These are phyloP conservation scores for Juncus effusus DNA, from an alignment of 176 grass and related monocot species.

Conservation along the genomic window DNA sequence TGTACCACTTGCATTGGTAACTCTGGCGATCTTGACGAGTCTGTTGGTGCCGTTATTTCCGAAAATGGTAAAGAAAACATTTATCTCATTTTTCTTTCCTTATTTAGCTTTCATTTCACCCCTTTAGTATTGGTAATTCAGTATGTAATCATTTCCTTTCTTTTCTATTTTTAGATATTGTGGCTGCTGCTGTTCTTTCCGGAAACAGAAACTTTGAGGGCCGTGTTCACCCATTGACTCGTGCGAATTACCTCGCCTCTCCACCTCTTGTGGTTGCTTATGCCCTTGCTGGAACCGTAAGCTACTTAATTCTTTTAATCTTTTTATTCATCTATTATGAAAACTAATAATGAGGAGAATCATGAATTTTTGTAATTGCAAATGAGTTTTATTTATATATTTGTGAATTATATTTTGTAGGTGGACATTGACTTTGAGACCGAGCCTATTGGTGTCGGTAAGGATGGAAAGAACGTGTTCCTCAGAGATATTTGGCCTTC, in stretches of 20 bases:
- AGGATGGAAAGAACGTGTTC: slow-evolving; percentile 75
- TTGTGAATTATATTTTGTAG: slow-evolving; percentile 36
- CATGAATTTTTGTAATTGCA: no score
- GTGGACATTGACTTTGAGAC: slow-evolving; percentile 98
- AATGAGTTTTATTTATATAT: not conserved
- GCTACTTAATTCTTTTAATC: not conserved
- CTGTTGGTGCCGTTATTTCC: slow-evolving; percentile 67
- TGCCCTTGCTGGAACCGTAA: slow-evolving; percentile 95
- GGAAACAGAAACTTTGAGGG: slow-evolving; percentile 99
- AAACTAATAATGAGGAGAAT: not conserved
- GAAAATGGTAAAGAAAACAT: slow-evolving; percentile 62
- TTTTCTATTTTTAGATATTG: slow-evolving; percentile 59
- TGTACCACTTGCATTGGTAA: slow-evolving; percentile 99
- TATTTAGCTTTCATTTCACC: not conserved
- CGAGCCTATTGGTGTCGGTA: slow-evolving; percentile 82
- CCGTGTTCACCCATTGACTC: slow-evolving; percentile 85
- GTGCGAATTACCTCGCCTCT: slow-evolving; percentile 98
- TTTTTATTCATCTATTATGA: not conserved
- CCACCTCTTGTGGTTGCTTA: slow-evolving; percentile 95
- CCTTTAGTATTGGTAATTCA: not conserved
- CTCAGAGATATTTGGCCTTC: slow-evolving; percentile 98
- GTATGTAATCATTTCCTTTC: not conserved
- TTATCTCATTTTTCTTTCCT: slow-evolving; percentile 10
- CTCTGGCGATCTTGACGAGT: slow-evolving; percentile 91
- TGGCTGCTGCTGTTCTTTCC: slow-evolving; percentile 87